Percentiles rank a stretch among this genome's conserved stretches.
phyloP scores from a whole-genome alignment of 768 basidiomycete genomes.

The Hygrophorus russula region DNA sequence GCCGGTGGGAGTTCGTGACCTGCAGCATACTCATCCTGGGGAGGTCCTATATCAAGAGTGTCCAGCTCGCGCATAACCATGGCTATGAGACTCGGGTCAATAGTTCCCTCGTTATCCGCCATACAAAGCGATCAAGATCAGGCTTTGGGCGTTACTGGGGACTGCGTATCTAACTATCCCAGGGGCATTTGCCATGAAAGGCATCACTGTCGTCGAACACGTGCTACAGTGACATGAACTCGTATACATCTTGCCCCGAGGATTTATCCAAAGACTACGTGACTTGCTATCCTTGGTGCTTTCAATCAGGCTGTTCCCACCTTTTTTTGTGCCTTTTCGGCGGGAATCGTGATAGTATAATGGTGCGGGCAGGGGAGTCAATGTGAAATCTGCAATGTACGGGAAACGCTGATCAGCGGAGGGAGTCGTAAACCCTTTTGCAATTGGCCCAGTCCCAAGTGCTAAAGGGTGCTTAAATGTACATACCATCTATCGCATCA shows the following conservation, averaged over 20 bases:
- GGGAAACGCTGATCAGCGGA: slow-evolving; percentile 22
- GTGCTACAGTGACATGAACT: no score
- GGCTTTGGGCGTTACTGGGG: no score
- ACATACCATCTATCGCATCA: slow-evolving; percentile 15
- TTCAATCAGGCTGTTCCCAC: slow-evolving; percentile 32
- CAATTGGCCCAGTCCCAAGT: slow-evolving; percentile 39
- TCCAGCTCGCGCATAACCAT: neutral
- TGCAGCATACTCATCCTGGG: neutral
- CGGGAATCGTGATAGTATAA: slow-evolving; percentile 37
- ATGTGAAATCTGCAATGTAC: slow-evolving; percentile 18
- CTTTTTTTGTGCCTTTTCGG: slow-evolving; percentile 32
- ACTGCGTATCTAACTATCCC: no score
- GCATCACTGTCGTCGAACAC: no score
- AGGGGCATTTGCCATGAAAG: no score
- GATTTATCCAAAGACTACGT: slow-evolving; percentile 19
- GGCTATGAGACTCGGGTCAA: neutral
- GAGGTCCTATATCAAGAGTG: neutral
- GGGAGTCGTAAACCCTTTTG: slow-evolving; percentile 23
- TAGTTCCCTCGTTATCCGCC: no score
- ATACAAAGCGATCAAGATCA: no score
- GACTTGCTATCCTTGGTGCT: slow-evolving; percentile 22
- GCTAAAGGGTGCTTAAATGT: slow-evolving; percentile 35
- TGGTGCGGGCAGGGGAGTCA: slow-evolving; percentile 37
- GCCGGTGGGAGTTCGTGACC: neutral
- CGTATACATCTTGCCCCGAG: slow-evolving; percentile 21